Evolutionary conservation across 2,329 filamentous ascomycete genomes (phyloP).

Genomic region (Penicillium expansum): DNA sequence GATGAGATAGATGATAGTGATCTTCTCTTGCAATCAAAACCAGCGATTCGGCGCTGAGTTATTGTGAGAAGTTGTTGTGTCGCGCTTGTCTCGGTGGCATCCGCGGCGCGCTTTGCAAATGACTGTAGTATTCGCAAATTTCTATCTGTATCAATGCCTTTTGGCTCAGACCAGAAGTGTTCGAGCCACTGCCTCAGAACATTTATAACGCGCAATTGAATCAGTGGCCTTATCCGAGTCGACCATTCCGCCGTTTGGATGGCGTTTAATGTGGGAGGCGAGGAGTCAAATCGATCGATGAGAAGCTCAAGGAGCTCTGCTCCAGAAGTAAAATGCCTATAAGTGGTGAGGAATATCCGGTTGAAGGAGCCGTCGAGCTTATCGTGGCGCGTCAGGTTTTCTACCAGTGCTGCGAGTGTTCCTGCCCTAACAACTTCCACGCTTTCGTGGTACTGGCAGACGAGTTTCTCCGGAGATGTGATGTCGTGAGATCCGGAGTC

Average conservation of each 20-base stretch:
- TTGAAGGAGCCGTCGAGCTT: constrained; percentile 89
- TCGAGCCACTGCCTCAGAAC: constrained; percentile 96
- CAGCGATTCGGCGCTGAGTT: constrained; percentile 77
- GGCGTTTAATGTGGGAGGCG: constrained; percentile 69
- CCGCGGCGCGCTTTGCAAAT: constrained; percentile 58
- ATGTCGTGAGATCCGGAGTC: constrained; percentile 9
- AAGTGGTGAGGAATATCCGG: constrained; percentile 90
- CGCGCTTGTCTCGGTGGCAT: constrained; percentile 10
- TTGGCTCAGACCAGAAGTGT: constrained; percentile 92
- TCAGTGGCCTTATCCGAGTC: constrained; percentile 84
- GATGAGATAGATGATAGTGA: constrained; percentile 66
- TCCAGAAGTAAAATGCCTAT: constrained; percentile 84
- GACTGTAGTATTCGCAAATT: constrained; percentile 78
- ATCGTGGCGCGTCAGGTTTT: constrained; percentile 89
- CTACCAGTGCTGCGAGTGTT: constrained; percentile 79
- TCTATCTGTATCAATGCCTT: constrained; percentile 61
- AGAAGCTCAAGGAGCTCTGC: constrained; percentile 83
- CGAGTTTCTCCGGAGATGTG: constrained; percentile 9
- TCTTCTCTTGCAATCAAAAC: constrained; percentile 61
- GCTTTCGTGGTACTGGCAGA: constrained; percentile 6
- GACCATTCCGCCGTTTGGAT: constrained; percentile 76
- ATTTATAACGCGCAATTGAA: constrained; percentile 85
- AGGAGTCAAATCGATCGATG: constrained; percentile 81
- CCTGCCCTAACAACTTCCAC: constrained; percentile 45
- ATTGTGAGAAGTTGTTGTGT: constrained; percentile 75